phyloP scores from a whole-genome alignment of 2,329 filamentous ascomycete species.

The Penicillium sumatraense region DNA sequence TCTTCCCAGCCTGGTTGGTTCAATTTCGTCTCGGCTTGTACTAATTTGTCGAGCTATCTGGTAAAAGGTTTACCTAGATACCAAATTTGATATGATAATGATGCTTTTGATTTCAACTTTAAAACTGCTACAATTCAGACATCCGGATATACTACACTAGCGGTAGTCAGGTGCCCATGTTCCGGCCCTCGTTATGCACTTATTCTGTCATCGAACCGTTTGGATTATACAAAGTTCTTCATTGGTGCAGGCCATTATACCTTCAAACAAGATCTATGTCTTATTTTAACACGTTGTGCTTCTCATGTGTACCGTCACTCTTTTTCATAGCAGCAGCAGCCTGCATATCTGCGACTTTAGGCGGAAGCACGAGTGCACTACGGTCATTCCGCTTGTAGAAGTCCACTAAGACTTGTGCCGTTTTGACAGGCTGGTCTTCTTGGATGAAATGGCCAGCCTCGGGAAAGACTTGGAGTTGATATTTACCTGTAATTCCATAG shows the following conservation, averaged over 20 bases:
- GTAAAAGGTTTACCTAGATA: not conserved
- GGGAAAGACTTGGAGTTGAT: slow-evolving; percentile 91
- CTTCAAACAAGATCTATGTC: not conserved
- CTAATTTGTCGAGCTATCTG: not conserved
- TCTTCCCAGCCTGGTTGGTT: not conserved
- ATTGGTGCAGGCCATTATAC: too few relatives aligned
- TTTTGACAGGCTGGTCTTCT: slow-evolving; percentile 91
- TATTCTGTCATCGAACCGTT: too few relatives aligned
- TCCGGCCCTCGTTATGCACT: too few relatives aligned
- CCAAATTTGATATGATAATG: not conserved
- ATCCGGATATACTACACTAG: not conserved
- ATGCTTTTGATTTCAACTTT: not conserved
- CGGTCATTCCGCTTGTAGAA: slow-evolving; percentile 93
- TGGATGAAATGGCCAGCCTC: slow-evolving; percentile 97
- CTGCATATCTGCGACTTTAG: slow-evolving; percentile 80
- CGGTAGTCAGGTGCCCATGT: too few relatives aligned
- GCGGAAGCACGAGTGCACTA: slow-evolving; percentile 80
- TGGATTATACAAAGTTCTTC: too few relatives aligned
- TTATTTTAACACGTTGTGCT: not conserved
- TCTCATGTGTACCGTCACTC: slow-evolving; percentile 23
- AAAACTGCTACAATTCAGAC: too few relatives aligned
- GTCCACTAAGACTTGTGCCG: slow-evolving; percentile 80
- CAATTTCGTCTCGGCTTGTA: not conserved
- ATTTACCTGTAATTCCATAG: slow-evolving; percentile 65
- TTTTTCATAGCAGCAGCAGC: slow-evolving; percentile 48